phyloP scores from a whole-genome alignment of 331 rosid species.

The Quercus phellos region DNA sequence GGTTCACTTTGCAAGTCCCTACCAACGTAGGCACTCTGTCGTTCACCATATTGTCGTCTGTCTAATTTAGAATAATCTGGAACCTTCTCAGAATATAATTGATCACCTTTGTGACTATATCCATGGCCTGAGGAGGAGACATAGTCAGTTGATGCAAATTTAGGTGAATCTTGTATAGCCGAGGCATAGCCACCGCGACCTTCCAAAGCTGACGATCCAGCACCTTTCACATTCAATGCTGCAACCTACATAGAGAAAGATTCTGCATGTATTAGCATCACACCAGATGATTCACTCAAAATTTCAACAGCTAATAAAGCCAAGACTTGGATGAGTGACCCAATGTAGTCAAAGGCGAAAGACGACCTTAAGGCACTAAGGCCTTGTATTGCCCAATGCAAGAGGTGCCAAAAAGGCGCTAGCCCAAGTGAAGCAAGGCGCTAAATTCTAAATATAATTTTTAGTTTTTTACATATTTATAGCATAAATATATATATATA shows the following conservation, averaged over 20 bases:
- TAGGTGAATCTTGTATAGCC: conserved; percentile 78
- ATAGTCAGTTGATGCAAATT: conserved; percentile 73
- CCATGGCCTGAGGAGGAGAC: conserved; percentile 70
- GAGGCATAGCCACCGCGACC: conserved; percentile 68
- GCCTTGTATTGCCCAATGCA: no score
- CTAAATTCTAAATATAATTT: no score
- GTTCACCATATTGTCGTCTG: conserved; percentile 81
- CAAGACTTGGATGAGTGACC: background rate
- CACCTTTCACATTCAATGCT: conserved; percentile 55
- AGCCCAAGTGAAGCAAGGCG: no score
- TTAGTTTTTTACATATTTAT: no score
- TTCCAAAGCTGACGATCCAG: conserved; percentile 70
- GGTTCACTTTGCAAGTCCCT: conserved; percentile 75
- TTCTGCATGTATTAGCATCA: background rate
- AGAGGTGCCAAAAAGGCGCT: no score
- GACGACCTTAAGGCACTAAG: no score
- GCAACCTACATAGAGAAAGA: conserved; percentile 44
- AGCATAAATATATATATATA: no score
- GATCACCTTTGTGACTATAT: conserved; percentile 75
- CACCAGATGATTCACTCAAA: background rate
- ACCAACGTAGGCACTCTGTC: conserved; percentile 68
- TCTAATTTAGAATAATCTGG: conserved; percentile 76
- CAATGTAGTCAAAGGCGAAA: no score
- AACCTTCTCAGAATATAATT: conserved; percentile 70
- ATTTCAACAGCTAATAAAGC: background rate